Conservation (phyloP, 495 filamentous ascomycete species). For the Penicillium steckii region DNA sequence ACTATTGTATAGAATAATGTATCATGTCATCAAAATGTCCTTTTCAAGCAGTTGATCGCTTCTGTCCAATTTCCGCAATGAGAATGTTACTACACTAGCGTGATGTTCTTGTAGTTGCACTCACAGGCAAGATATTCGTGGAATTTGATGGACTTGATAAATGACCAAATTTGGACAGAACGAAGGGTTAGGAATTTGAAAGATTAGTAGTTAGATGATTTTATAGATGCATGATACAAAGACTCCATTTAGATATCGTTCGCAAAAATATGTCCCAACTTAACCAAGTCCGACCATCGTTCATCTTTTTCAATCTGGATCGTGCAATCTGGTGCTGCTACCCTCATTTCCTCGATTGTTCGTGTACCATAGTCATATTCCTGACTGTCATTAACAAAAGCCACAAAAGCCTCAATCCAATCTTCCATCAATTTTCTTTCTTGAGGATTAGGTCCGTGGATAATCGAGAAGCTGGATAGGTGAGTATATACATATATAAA, state of each 20-base stretch:
- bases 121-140: too few species aligned
- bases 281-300: slow-evolving; percentile 15
- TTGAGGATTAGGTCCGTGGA: slow-evolving; percentile 21
- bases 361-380: slow-evolving; percentile 17
- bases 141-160: too few species aligned
- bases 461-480: slow-evolving; percentile 22
- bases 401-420: slow-evolving; percentile 25
- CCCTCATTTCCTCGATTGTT: slow-evolving; percentile 23
- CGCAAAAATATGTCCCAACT: slow-evolving; percentile 10
- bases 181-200: too few species aligned
- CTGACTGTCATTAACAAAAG: slow-evolving; percentile 22
- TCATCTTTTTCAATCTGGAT: slow-evolving; percentile 25
- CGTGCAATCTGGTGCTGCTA: slow-evolving; percentile 15
- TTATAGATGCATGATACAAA: too few species aligned
- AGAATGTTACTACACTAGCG: too few species aligned
- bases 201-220: too few species aligned
- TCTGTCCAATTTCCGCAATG: too few species aligned
- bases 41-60: too few species aligned
- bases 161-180: too few species aligned
- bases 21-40: neutral
- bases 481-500: neutral
- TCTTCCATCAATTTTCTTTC: slow-evolving; percentile 22
- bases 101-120: too few species aligned
- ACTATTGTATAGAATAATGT: neutral
- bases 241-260: slow-evolving; percentile 7